Percentiles rank a stretch among this genome's conserved stretches.
Evolutionary conservation across 352 stramenopile species (phyloP).

Genomic region (Phytophthora colocasiae): DNA sequence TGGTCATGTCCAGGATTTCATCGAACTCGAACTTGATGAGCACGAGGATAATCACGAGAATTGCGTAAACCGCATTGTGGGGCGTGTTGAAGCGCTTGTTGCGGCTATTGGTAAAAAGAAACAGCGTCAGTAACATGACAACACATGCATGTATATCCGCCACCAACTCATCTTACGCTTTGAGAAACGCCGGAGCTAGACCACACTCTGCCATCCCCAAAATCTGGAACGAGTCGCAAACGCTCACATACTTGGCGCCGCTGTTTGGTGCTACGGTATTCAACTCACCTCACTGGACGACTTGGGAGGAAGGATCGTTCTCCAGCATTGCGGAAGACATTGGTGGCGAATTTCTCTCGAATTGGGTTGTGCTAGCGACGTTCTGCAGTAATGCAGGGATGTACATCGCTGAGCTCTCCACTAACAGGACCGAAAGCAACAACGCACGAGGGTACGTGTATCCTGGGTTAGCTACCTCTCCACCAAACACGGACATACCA

Average conservation of each 20-base stretch:
- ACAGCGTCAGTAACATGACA: neutral
- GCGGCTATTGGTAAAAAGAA: slow-evolving; percentile 32
- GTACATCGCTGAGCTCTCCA: slow-evolving; percentile 96
- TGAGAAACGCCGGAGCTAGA: slow-evolving; percentile 85
- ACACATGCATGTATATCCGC: too few relatives aligned
- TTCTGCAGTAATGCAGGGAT: slow-evolving; percentile 92
- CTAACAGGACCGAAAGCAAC: slow-evolving; percentile 78
- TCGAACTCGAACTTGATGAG: slow-evolving; percentile 77
- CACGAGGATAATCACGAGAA: slow-evolving; percentile 58
- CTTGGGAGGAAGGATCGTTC: slow-evolving; percentile 93
- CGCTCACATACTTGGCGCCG: slow-evolving; percentile 88
- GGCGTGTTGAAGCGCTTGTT: slow-evolving; percentile 62
- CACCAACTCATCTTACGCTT: slow-evolving; percentile 56
- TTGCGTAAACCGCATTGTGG: slow-evolving; percentile 54
- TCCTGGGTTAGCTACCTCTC: slow-evolving; percentile 84
- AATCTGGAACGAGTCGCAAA: slow-evolving; percentile 91
- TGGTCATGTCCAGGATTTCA: slow-evolving; percentile 87
- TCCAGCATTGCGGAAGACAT: slow-evolving; percentile 87
- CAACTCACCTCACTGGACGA: slow-evolving; percentile 65
- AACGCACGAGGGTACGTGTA: slow-evolving; percentile 87
- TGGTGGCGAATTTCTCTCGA: slow-evolving; percentile 85
- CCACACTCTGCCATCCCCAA: slow-evolving; percentile 84
- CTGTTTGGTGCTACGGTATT: slow-evolving; percentile 86
- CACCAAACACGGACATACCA: slow-evolving; percentile 88
- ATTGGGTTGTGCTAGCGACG: slow-evolving; percentile 91